Conservation (phyloP, 345 rosid genomes). For the Cardamine occulta region DNA sequence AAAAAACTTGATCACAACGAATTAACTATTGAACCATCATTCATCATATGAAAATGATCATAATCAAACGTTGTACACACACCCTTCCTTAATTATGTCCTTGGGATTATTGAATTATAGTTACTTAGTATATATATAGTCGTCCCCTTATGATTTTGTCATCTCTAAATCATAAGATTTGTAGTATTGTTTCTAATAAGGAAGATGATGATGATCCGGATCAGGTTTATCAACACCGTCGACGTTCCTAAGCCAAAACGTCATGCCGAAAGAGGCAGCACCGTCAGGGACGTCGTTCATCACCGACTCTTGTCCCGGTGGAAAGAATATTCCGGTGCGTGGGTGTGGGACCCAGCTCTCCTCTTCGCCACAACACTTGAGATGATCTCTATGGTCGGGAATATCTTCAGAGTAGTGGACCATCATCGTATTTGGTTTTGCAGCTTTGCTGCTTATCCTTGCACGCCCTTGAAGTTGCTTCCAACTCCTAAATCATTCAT, state of each 20-base stretch:
- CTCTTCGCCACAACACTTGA: constrained; percentile 16
- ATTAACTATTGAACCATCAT: constrained; percentile 3
- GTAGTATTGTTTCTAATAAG: background rate
- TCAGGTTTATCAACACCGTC: constrained; percentile 58
- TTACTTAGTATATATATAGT: background rate
- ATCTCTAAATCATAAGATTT: background rate
- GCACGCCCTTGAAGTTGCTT: constrained; percentile 38
- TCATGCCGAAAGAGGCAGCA: constrained; percentile 55
- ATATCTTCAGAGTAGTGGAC: constrained; percentile 22
- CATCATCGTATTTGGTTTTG: constrained; percentile 23
- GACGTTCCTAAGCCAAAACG: constrained; percentile 58
- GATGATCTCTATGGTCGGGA: constrained; percentile 1
- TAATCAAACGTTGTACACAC: background rate
- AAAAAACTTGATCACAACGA: background rate
- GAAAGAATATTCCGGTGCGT: constrained; percentile 66
- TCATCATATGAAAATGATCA: constrained; percentile 13
- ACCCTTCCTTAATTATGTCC: background rate
- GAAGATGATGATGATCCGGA: constrained; percentile 31
- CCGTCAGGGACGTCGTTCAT: constrained; percentile 60
- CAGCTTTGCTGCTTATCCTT: constrained; percentile 34
- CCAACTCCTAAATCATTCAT: constrained; percentile 33
- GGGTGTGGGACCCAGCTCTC: constrained; percentile 69
- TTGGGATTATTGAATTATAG: constrained; percentile 20
- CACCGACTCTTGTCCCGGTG: constrained; percentile 64
- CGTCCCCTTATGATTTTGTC: background rate